Evolutionary conservation across 352 stramenopile species (phyloP), one percentile per base, ranked within the genome.

Genomic region (Phytophthora hybrid): DNA sequence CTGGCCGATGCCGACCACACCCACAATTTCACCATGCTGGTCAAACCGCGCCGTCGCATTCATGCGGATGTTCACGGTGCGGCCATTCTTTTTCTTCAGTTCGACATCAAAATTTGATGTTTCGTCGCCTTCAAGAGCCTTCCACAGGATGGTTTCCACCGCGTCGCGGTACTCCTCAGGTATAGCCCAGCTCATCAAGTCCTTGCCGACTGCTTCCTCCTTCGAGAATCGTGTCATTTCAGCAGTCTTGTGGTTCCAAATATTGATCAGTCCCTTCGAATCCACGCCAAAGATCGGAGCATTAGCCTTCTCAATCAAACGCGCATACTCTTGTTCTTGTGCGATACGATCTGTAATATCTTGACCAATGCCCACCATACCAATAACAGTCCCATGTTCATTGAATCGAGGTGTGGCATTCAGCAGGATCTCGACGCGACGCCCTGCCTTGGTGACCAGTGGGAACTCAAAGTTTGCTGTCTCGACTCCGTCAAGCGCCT

Each of bases 161-260:
- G 78, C 71, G 23, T 83, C 77, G 6, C 80, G 73, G 56, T 90
- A 93, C 26, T 92, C 76, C 55, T 88, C 74, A 3, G 78, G 77
- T 13, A 95, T 83, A 32, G 88, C 91, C 57, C 77, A 89, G 13
- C 68, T 80, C 37, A 94, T 74, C 52, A 96, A 75, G 13, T 94
- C 84, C 66, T 92, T 79, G 1, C 88, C 93, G 73, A 98, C 87
- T 9, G 96, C 94, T 73, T 98, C 94, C 10, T 94, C 79, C 16
- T 90, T 89, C 1, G 82, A 82, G 67, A 95, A 98, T 69, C 95
- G 90, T 6, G 91, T 98, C 62, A 96, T 93, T 54, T 96, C 88
- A 8, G 88, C 88, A 0, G 91, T 91, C 67, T 98, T 98, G 46
- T 95, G 84, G 69, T 99, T 97, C 91, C 91, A 97, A 67, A 97